Base-by-base conservation (phyloP, 139 green algal genomes). In the Closterium sp. region DNA sequence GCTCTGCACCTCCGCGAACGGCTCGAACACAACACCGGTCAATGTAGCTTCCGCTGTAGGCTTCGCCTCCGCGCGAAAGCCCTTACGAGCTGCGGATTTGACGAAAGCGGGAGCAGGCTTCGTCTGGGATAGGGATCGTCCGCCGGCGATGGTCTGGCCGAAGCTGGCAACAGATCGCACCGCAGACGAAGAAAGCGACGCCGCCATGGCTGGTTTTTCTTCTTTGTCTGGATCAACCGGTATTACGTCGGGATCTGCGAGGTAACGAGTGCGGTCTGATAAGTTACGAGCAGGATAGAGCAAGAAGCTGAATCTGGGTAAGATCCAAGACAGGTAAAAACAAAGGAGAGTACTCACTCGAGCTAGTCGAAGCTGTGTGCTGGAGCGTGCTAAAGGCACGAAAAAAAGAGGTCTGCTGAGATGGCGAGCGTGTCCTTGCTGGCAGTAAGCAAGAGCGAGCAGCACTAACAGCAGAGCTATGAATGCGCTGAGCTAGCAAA, bases 1-100 rank as follows among this genome's bases (percentile, higher is more conserved):
- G 31, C 87, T 84, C 89, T 97, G 88, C 38, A 97, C 96, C 91
- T 96, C 96, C 7, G 87, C 69, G 84, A 98, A 97, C 5, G 97
- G 96, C 91, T 97, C 88, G 90, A 98, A 98, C 34, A 98, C 97
- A 30, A 94, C 92, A 8, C 92, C 92, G 12, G 92, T 92, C 84
- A 94, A 25, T 2, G 89, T 89, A 10, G 91, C 87, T 30, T 93
- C 33, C 2, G 23, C 81, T 76, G 87, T 90, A n/a, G 87, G 86
- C 28, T 55, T 89, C 10, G 31, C 86, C 30, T 89, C 86, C 5
- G 86, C 86, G 55, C 86, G 86, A 33, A 87, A 16, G 25, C 55
- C 55, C 55, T 76, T 76, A 19, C 55, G 55, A 76, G 10, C 55
- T 76, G 10, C 38, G 7, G 38, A 21, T 66, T 76, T 76, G 55